phyloP scores from a whole-genome alignment of 495 filamentous ascomycete genomes.

The Aspergillus ellipticus region DNA sequence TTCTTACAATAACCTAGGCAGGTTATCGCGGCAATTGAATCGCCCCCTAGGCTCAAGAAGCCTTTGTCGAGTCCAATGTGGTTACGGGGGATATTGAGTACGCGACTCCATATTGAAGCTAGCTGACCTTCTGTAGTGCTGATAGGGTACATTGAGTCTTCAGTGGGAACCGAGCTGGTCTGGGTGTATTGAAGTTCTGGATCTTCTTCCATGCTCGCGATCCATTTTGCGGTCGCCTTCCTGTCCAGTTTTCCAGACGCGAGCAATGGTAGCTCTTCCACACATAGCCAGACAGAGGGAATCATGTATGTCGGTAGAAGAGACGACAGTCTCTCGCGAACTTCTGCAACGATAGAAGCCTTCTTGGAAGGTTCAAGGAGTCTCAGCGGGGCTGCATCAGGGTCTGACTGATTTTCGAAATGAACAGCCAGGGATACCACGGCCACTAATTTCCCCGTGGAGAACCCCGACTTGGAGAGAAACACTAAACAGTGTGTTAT shows the following conservation, averaged over 20 bases:
- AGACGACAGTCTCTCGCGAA: slow-evolving; percentile 30
- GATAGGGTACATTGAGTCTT: slow-evolving; percentile 18
- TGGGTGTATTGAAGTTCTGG: slow-evolving; percentile 16
- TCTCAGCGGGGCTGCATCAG: slow-evolving; percentile 23
- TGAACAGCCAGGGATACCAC: slow-evolving; percentile 29
- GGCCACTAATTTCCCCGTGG: slow-evolving; percentile 38
- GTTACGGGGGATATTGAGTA: slow-evolving; percentile 46
- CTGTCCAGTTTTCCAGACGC: slow-evolving; percentile 53
- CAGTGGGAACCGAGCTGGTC: not conserved
- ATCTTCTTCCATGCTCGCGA: slow-evolving; percentile 31
- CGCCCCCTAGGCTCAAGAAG: slow-evolving; percentile 64
- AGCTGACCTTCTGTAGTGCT: slow-evolving; percentile 36
- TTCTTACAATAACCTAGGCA: slow-evolving; percentile 52
- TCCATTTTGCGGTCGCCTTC: slow-evolving; percentile 34
- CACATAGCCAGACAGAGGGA: slow-evolving; percentile 47
- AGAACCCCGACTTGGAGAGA: slow-evolving; percentile 39
- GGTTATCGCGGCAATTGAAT: slow-evolving; percentile 69
- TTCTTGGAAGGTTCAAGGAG: slow-evolving; percentile 23
- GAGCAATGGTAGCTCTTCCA: slow-evolving; percentile 47
- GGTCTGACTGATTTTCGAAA: slow-evolving; percentile 19
- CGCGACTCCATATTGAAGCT: slow-evolving; percentile 46
- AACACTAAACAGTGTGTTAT: slow-evolving; percentile 43
- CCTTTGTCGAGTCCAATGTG: slow-evolving; percentile 51
- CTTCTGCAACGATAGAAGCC: slow-evolving; percentile 20
- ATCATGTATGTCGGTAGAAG: slow-evolving; percentile 55